These are phyloP conservation scores for Neonectria punicea DNA, from an alignment of 2,329 filamentous ascomycete genomes.

Conservation along the genomic window DNA sequence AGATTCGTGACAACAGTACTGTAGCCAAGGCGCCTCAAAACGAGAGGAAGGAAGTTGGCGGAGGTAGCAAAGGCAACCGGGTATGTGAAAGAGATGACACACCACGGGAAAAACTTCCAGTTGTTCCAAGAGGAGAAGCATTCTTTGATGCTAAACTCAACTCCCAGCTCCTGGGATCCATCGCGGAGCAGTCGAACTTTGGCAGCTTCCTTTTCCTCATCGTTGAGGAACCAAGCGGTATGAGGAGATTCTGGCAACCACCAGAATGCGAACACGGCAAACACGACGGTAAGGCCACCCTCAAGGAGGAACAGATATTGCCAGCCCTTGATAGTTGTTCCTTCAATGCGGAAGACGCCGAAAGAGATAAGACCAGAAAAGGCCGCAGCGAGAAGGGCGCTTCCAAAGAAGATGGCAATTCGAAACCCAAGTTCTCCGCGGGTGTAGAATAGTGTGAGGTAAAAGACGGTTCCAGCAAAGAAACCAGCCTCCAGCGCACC, in stretches of 20 bases:
- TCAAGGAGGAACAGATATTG: slow-evolving; percentile 74
- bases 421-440: slow-evolving; percentile 69
- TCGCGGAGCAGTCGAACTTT: slow-evolving; percentile 54
- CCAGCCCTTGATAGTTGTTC: slow-evolving; percentile 65
- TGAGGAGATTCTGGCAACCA: slow-evolving; percentile 49
- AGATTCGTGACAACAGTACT: slow-evolving; percentile 58
- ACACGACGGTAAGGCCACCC: slow-evolving; percentile 53
- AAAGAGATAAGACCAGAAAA: slow-evolving; percentile 71
- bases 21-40: slow-evolving; percentile 57
- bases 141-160: slow-evolving; percentile 51
- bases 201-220: slow-evolving; percentile 54
- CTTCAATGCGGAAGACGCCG: slow-evolving; percentile 66
- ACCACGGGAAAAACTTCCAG: slow-evolving; percentile 54
- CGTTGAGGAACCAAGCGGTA: slow-evolving; percentile 53
- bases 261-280: slow-evolving; percentile 34
- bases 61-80: slow-evolving; percentile 55
- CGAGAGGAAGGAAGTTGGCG: slow-evolving; percentile 57
- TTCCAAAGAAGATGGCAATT: slow-evolving; percentile 66
- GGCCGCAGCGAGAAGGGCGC: slow-evolving; percentile 71
- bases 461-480: slow-evolving; percentile 60
- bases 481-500: slow-evolving; percentile 59
- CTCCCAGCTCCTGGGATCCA: slow-evolving; percentile 49
- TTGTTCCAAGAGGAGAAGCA: slow-evolving; percentile 55
- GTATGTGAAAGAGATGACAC: slow-evolving; percentile 58
- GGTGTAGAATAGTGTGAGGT: slow-evolving; percentile 63